Percentiles rank a stretch among this genome's conserved stretches.
Conservation (phyloP, 148 eudicot genomes). For the Limonium bicolor region DNA sequence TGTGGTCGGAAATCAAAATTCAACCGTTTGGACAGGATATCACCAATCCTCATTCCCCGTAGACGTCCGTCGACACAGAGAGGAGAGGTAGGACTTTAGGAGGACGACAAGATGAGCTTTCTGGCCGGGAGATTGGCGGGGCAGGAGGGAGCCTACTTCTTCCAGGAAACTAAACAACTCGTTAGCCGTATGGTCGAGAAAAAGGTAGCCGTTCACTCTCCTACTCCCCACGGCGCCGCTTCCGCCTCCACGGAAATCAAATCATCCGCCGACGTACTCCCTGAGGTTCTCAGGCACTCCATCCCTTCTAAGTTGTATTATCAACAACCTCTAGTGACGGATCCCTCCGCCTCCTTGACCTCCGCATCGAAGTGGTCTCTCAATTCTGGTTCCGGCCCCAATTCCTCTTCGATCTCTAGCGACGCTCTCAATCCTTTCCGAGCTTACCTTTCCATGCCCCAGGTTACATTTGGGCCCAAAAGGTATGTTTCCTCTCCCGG, state of each 20-base stretch:
- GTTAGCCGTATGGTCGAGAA: constrained; percentile 2
- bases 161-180: constrained; percentile 2
- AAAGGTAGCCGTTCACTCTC: background rate
- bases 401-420: constrained; percentile 12
- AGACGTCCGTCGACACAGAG: background rate
- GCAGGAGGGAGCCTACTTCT: constrained; percentile 2
- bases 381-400: constrained; percentile 9
- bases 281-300: constrained; percentile 70
- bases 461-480: constrained; percentile 77
- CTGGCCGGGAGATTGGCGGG: constrained; percentile 1
- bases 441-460: constrained; percentile 61
- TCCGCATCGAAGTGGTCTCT: constrained; percentile 47
- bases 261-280: constrained; percentile 39
- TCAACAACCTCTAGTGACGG: constrained; percentile 12
- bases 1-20: too few species aligned
- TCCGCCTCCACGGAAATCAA: background rate
- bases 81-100: too few species aligned
- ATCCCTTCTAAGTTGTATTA: constrained; percentile 43
- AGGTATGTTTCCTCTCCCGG: constrained; percentile 23
- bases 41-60: background rate
- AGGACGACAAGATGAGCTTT: constrained; percentile 5
- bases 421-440: constrained; percentile 73
- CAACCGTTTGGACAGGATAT: background rate
- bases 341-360: constrained; percentile 21
- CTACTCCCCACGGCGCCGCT: too few species aligned